A percentile compares a stretch with the other conserved stretches of the same genome.
phyloP scores from a whole-genome alignment of 106 monocot genomes.

The Dactylorhiza incarnata region DNA sequence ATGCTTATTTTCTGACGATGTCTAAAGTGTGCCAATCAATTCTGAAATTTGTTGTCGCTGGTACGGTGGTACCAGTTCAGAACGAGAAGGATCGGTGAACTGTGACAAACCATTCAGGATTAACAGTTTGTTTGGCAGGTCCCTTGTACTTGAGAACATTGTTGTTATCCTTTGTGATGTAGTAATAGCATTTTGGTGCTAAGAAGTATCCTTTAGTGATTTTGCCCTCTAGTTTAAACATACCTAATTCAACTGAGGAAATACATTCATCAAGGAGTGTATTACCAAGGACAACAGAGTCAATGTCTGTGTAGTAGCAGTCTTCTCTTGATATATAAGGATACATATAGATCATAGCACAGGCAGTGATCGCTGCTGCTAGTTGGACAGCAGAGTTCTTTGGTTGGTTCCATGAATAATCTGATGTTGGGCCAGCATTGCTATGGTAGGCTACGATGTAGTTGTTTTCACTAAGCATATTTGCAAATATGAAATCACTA shows the following conservation, averaged over 20 bases:
- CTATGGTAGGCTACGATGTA: neutral
- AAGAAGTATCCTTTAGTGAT: neutral
- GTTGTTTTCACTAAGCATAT: neutral
- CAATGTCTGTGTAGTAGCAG: slow-evolving; percentile 7
- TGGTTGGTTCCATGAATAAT: no score
- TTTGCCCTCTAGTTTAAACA: neutral
- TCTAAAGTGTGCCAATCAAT: no score
- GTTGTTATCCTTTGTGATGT: neutral
- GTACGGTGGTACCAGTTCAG: no score
- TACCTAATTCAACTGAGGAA: neutral
- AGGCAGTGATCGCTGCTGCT: neutral
- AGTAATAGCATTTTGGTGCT: neutral
- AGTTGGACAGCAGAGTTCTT: neutral
- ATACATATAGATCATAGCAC: no score
- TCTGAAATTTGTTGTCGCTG: no score
- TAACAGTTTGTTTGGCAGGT: no score
- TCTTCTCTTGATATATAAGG: slow-evolving; percentile 4
- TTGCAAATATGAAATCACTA: neutral
- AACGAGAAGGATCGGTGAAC: no score
- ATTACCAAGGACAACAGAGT: slow-evolving; percentile 4
- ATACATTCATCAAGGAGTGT: neutral
- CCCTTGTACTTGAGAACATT: neutral
- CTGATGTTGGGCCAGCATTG: no score
- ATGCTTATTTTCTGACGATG: no score
- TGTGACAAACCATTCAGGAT: no score